Evolutionary conservation across 2,329 filamentous ascomycete species (phyloP).

Genomic region (Pseudogymnoascus sp.): DNA sequence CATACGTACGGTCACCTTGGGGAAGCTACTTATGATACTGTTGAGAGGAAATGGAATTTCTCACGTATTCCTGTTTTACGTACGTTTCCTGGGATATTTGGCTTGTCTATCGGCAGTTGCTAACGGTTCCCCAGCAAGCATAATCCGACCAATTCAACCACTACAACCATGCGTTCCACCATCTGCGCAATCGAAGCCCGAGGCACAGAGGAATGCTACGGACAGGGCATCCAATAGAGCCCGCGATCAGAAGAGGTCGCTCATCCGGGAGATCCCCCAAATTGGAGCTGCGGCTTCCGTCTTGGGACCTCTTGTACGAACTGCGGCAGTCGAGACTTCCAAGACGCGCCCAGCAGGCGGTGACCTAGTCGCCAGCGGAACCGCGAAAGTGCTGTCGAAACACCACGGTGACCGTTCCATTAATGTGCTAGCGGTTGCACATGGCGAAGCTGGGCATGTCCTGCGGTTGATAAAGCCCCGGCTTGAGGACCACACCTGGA

Average conservation of each 20-base stretch:
- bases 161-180: slow-evolving; percentile 22
- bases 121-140: slow-evolving; percentile 17
- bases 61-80: slow-evolving; percentile 19
- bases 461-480: slow-evolving; percentile 25
- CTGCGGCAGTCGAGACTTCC: background rate
- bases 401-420: background rate
- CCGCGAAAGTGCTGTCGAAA: background rate
- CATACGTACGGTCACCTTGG: slow-evolving; percentile 49
- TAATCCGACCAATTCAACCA: slow-evolving; percentile 23
- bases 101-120: background rate
- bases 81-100: slow-evolving; percentile 11
- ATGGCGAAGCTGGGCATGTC: slow-evolving; percentile 26
- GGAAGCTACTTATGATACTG: slow-evolving; percentile 37
- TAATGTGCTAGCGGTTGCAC: slow-evolving; percentile 23
- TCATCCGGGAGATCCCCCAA: background rate
- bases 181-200: slow-evolving; percentile 16
- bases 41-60: slow-evolving; percentile 27
- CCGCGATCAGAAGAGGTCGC: background rate
- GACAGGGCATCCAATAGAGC: background rate
- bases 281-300: background rate
- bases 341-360: background rate
- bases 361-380: background rate
- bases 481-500: slow-evolving; percentile 24
- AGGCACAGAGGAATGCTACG: background rate
- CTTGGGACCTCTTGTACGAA: background rate